Conservation (phyloP, 306 rosid genomes). For the Spatholobus suberectus region DNA sequence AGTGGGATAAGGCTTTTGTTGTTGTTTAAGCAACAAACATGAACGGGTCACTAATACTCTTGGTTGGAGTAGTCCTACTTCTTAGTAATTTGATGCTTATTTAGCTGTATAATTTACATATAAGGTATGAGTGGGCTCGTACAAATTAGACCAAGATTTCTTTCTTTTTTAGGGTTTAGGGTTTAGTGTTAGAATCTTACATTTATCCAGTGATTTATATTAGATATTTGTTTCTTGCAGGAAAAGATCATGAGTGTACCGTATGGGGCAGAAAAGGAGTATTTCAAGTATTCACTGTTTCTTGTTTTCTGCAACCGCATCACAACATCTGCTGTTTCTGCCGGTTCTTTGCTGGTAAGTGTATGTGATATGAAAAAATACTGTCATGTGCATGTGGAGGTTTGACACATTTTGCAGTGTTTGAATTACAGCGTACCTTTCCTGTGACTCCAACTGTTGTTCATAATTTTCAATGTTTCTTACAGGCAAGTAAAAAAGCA, state of each 20-base stretch:
- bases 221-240: conserved; percentile 54
- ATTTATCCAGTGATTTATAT: conserved; percentile 15
- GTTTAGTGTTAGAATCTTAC: no score
- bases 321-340: conserved; percentile 90
- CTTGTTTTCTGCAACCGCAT: conserved; percentile 97
- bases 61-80: neutral
- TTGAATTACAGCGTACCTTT: conserved; percentile 23
- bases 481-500: conserved; percentile 78
- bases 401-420: conserved; percentile 1
- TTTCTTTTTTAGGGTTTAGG: no score
- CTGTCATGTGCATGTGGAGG: neutral
- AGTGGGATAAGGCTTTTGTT: no score
- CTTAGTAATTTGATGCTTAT: conserved; percentile 20
- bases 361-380: conserved; percentile 10
- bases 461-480: conserved; percentile 31
- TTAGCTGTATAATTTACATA: conserved; percentile 1
- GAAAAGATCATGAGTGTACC: conserved; percentile 99
- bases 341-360: conserved; percentile 79
- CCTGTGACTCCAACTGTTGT: neutral
- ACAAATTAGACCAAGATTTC: neutral
- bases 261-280: conserved; percentile 77
- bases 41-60: neutral
- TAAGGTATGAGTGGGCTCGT: neutral
- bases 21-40: neutral
- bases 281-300: conserved; percentile 77